Percentiles rank a stretch among this genome's conserved stretches.
phyloP scores from a whole-genome alignment of 805 yeast species.

The Teunomyces gatunensis region DNA sequence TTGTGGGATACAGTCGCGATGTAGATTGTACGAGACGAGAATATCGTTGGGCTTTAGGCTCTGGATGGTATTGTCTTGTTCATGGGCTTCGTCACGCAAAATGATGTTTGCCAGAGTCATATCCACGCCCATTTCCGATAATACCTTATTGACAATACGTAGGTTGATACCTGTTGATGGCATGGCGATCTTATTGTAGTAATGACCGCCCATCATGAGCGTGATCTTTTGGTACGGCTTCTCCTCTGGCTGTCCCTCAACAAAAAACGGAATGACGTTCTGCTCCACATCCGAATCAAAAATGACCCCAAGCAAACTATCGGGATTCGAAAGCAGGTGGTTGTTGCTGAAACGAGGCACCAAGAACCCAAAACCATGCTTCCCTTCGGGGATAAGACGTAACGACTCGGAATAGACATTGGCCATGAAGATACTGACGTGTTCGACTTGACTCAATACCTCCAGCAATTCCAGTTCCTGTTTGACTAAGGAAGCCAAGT shows the following conservation, averaged over 20 bases:
- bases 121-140: constrained; percentile 25
- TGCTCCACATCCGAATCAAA: constrained; percentile 85
- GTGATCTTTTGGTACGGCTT: constrained; percentile 68
- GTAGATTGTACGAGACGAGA: constrained; percentile 32
- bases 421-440: constrained; percentile 57
- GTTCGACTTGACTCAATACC: constrained; percentile 25
- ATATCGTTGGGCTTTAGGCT: constrained; percentile 22
- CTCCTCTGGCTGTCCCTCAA: neutral
- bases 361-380: constrained; percentile 82
- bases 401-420: constrained; percentile 50
- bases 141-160: constrained; percentile 24
- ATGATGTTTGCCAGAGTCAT: constrained; percentile 20
- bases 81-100: constrained; percentile 23
- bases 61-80: constrained; percentile 6
- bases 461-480: constrained; percentile 16
- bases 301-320: constrained; percentile 75
- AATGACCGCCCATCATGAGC: constrained; percentile 88
- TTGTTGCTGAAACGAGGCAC: constrained; percentile 51
- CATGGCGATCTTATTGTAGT: constrained; percentile 26
- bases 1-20: constrained; percentile 69
- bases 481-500: constrained; percentile 33
- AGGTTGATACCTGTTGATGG: constrained; percentile 29
- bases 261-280: constrained; percentile 24
- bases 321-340: constrained; percentile 37
- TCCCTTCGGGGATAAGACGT: constrained; percentile 30